Conservation (phyloP, 2,329 filamentous ascomycete species). For the Penicillium frequentans region DNA sequence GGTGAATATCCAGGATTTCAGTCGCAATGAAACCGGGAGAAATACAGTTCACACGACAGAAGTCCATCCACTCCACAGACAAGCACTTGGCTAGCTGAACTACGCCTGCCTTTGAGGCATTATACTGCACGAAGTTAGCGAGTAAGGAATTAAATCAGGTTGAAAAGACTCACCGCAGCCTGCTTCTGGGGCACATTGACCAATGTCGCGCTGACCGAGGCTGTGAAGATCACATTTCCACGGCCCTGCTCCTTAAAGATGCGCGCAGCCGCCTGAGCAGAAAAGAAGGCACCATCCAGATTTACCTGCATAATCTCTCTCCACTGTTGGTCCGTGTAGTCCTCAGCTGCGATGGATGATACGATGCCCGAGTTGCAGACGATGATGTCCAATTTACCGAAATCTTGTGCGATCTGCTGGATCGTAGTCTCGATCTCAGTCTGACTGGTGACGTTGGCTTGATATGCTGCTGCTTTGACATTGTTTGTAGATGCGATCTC, state of each 20-base stretch:
- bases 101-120: constrained; percentile 32
- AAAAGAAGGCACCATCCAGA: constrained; percentile 41
- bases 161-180: constrained; percentile 25
- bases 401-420: constrained; percentile 37
- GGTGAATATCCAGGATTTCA: constrained; percentile 37
- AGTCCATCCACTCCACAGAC: constrained; percentile 42
- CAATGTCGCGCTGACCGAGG: constrained; percentile 38
- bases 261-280: constrained; percentile 38
- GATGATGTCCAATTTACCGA: constrained; percentile 48
- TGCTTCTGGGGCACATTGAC: constrained; percentile 44
- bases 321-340: constrained; percentile 42
- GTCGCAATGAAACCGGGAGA: constrained; percentile 44
- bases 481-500: constrained; percentile 30
- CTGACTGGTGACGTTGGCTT: constrained; percentile 33
- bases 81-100: constrained; percentile 42
- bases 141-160: no score
- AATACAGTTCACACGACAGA: constrained; percentile 41
- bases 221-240: constrained; percentile 42
- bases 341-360: constrained; percentile 34
- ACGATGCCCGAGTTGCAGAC: constrained; percentile 49
- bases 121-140: constrained; percentile 26
- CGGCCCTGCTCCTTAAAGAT: constrained; percentile 37
- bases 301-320: constrained; percentile 43
- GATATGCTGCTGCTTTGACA: constrained; percentile 33
- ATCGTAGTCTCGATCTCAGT: constrained; percentile 33